These are phyloP conservation scores for Suhomyces coccinellae DNA, from an alignment of 1,139 yeast genomes.

Conservation along the genomic window DNA sequence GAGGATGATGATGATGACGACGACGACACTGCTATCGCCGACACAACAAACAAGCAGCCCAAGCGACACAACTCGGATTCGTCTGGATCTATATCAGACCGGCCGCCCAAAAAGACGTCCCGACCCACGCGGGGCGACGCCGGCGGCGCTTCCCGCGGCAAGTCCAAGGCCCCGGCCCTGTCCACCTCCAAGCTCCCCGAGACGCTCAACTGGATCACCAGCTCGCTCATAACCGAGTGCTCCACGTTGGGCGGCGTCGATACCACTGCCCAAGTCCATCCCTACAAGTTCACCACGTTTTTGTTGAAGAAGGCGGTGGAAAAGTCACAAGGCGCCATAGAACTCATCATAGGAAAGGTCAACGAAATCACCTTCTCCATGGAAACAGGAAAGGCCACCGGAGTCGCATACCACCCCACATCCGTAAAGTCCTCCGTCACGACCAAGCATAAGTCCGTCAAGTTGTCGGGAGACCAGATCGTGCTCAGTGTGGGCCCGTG, in stretches of 20 bases:
- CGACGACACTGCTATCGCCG: slow-evolving; percentile 4
- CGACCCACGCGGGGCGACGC: slow-evolving; percentile 23
- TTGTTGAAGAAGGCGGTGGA: slow-evolving; percentile 79
- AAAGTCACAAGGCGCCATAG: slow-evolving; percentile 69
- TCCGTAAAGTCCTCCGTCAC: slow-evolving; percentile 11
- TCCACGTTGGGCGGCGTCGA: slow-evolving; percentile 81
- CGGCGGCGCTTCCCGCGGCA: slow-evolving; percentile 5
- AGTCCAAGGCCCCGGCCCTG: slow-evolving; percentile 7
- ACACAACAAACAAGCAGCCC: slow-evolving; percentile 17
- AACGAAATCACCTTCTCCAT: slow-evolving; percentile 61
- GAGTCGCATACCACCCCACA: slow-evolving; percentile 65
- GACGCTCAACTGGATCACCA: slow-evolving; percentile 80
- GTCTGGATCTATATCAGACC: slow-evolving; percentile 20
- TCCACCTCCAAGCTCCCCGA: slow-evolving; percentile 53
- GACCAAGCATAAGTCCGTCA: slow-evolving; percentile 22
- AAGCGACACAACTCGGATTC: slow-evolving; percentile 23
- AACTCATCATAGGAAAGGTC: slow-evolving; percentile 81
- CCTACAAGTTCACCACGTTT: slow-evolving; percentile 85
- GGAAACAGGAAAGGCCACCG: slow-evolving; percentile 66
- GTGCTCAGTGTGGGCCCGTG: slow-evolving; percentile 94
- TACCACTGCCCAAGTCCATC: slow-evolving; percentile 96
- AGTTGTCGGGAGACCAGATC: slow-evolving; percentile 67
- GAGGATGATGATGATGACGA: slow-evolving; percentile 14
- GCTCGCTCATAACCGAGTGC: slow-evolving; percentile 68
- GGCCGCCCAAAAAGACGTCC: slow-evolving; percentile 40